Evolutionary conservation across 1,284 basidiomycete genomes (phyloP).

Genomic region (Caloboletus inedulis): DNA sequence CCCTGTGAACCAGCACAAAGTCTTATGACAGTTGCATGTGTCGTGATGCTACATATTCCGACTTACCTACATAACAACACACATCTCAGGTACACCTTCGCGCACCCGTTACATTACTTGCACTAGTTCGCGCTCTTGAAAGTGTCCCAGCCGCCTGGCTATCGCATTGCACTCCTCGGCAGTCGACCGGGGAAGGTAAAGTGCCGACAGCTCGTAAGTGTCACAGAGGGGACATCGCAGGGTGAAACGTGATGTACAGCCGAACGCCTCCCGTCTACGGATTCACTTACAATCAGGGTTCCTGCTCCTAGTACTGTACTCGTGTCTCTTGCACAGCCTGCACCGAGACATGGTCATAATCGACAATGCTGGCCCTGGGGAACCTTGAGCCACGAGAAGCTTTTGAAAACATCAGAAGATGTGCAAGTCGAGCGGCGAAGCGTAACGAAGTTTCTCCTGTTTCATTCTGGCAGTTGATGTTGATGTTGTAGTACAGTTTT

Average conservation of each 20-base stretch:
- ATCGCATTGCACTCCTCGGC: background rate
- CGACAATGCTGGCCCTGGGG: too few relatives aligned
- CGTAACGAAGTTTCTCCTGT: background rate
- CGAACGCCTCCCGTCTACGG: background rate
- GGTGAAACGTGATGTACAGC: background rate
- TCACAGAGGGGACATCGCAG: background rate
- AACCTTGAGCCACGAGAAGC: background rate
- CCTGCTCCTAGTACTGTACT: too few relatives aligned
- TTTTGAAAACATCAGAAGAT: background rate
- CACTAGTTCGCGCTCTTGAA: background rate
- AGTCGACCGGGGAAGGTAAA: constrained; percentile 2
- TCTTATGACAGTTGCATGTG: background rate
- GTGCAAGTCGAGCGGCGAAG: background rate
- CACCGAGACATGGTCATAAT: too few relatives aligned
- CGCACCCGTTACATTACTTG: background rate
- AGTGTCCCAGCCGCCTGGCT: too few relatives aligned
- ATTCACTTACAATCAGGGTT: background rate
- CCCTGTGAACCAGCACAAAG: background rate
- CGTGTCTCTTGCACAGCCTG: background rate
- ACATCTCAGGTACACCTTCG: background rate
- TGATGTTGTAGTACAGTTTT: background rate
- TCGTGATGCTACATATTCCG: background rate
- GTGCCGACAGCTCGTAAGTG: constrained; percentile 1
- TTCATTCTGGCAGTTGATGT: background rate
- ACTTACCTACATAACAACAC: too few relatives aligned